Percentiles rank a stretch among this genome's conserved stretches.
Conservation (phyloP, 441 rosid genomes). For the Erodium texanum region DNA sequence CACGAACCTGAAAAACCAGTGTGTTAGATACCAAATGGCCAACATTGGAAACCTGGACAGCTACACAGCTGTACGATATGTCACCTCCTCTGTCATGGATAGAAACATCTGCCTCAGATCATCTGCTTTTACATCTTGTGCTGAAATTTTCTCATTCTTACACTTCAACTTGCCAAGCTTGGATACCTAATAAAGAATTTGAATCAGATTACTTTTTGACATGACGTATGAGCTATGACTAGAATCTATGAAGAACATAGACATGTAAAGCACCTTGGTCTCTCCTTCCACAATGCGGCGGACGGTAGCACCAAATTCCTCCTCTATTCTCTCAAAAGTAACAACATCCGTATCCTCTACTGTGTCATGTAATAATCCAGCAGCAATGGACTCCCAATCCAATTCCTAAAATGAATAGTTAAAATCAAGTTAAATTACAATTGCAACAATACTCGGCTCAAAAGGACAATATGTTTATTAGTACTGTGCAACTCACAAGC, state of each 20-base stretch:
- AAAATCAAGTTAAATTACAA: constrained; percentile 20
- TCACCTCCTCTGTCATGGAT: constrained; percentile 97
- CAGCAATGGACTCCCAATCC: constrained; percentile 98
- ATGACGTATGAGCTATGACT: constrained; percentile 3
- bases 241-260: constrained; percentile 13
- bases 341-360: constrained; percentile 95
- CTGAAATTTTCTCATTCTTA: constrained; percentile 56
- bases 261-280: constrained; percentile 63
- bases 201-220: constrained; percentile 8
- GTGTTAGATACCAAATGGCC: constrained; percentile 19
- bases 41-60: background rate
- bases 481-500: constrained; percentile 54
- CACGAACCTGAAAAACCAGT: constrained; percentile 68
- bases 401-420: constrained; percentile 50
- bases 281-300: constrained; percentile 96
- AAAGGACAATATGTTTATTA: constrained; percentile 15
- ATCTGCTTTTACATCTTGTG: constrained; percentile 96
- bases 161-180: constrained; percentile 87
- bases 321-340: constrained; percentile 88
- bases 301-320: constrained; percentile 80
- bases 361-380: constrained; percentile 94
- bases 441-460: constrained; percentile 16
- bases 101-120: constrained; percentile 96
- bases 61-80: constrained; percentile 1
- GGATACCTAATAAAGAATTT: constrained; percentile 49